Conservation (phyloP, 129 eudicot genomes). For the Chrysanthemum lavandulifolium region DNA sequence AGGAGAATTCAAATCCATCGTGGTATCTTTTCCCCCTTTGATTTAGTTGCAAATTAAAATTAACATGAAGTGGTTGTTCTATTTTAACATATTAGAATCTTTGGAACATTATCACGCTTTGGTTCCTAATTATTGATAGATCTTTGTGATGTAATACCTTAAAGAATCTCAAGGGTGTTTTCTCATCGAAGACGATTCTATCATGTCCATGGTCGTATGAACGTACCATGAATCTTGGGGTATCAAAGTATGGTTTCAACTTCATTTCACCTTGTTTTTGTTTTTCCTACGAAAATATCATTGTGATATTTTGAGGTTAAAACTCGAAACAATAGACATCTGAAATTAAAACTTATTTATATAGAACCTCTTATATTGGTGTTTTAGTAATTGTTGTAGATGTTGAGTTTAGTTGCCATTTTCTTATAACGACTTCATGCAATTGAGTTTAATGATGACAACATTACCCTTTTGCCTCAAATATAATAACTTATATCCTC, state of each 20-base stretch:
- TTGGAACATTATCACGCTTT: too few relatives aligned
- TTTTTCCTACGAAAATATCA: not conserved
- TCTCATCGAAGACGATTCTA: conserved; percentile 48
- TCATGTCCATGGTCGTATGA: conserved; percentile 94
- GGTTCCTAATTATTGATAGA: too few relatives aligned
- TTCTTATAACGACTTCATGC: not conserved
- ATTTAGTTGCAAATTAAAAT: too few relatives aligned
- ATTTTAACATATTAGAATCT: too few relatives aligned
- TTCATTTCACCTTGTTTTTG: not conserved
- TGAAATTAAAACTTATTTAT: not conserved
- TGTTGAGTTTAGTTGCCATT: not conserved
- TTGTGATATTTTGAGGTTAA: not conserved
- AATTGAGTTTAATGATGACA: not conserved
- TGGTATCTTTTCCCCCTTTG: too few relatives aligned
- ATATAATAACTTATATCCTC: not conserved
- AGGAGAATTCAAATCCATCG: too few relatives aligned
- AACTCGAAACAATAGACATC: not conserved
- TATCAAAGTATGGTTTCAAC: conserved; percentile 56
- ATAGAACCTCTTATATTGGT: not conserved
- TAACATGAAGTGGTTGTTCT: too few relatives aligned
- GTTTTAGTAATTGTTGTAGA: not conserved
- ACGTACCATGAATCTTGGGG: conserved; percentile 99
- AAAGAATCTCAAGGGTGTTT: too few relatives aligned
- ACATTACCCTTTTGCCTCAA: not conserved
- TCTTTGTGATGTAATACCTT: too few relatives aligned